Evolutionary conservation across 2,329 filamentous ascomycete genomes (phyloP).

Genomic region (Talaromyces verruculosus): DNA sequence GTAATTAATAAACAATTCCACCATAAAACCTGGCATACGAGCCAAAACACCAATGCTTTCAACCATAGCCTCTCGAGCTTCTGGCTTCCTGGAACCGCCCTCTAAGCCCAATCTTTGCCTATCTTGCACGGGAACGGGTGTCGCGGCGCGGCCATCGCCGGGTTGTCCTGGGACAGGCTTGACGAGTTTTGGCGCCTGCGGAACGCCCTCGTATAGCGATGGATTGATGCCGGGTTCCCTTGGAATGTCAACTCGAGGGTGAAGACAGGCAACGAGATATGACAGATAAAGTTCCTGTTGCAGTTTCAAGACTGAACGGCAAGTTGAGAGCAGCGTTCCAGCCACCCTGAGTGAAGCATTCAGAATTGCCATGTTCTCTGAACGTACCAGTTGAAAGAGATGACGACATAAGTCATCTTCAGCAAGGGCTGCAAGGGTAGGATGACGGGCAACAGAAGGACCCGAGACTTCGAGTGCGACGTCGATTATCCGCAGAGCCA

Average conservation of each 20-base stretch:
- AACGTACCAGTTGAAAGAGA: slow-evolving; percentile 92
- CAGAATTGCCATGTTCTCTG: slow-evolving; percentile 92
- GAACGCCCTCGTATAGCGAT: slow-evolving; percentile 86
- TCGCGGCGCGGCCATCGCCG: slow-evolving; percentile 77
- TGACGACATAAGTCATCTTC: slow-evolving; percentile 92
- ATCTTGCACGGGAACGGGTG: slow-evolving; percentile 88
- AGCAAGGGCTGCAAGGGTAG: slow-evolving; percentile 79
- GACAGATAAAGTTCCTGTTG: slow-evolving; percentile 96
- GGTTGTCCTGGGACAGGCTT: slow-evolving; percentile 74
- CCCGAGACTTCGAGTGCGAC: slow-evolving; percentile 95
- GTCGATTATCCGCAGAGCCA: slow-evolving; percentile 95
- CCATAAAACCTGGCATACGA: slow-evolving; percentile 90
- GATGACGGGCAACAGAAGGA: slow-evolving; percentile 89
- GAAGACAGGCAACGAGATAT: slow-evolving; percentile 89
- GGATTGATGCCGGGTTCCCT: slow-evolving; percentile 87
- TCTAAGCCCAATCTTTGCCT: slow-evolving; percentile 90
- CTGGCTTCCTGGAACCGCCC: slow-evolving; percentile 85
- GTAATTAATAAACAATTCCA: slow-evolving; percentile 95
- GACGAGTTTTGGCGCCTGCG: slow-evolving; percentile 82
- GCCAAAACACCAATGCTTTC: slow-evolving; percentile 91
- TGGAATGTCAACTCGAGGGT: slow-evolving; percentile 92
- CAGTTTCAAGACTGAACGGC: slow-evolving; percentile 83
- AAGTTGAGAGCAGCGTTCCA: slow-evolving; percentile 86
- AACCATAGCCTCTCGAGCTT: slow-evolving; percentile 96
- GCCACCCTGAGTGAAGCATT: slow-evolving; percentile 91